Base-by-base conservation (phyloP, 2,329 filamentous ascomycete genomes). In the Capronia epimyces region DNA sequence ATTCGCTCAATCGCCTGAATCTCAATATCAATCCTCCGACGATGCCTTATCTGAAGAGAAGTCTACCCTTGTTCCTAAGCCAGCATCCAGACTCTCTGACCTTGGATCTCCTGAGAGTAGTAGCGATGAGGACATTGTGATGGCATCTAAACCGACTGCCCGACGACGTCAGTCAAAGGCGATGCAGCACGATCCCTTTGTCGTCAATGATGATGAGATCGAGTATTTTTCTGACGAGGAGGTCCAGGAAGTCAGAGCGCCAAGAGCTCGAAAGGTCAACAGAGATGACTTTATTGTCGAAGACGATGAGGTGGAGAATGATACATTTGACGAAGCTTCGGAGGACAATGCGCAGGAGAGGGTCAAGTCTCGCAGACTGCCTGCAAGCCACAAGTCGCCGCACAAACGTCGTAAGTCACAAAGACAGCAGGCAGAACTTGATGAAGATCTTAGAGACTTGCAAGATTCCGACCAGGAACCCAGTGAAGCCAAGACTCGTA, bases 361-460 rank as follows among this genome's bases (percentile, higher is more conserved):
- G 2, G 21, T 9, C 13, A 46, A 43, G 7, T 25, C 31, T 8
- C 44, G 42, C 12, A 43, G 22, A 21, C 34, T 27, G 9, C 34
- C 43, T 15, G 20, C 32, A 22, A 50, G 25, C 10, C 41, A 41
- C 31, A 52, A 40, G 10, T 27, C 49, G 5, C 43, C 48, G 34
- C 32, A 49, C 40, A 21, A 34, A n/a, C 34, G 48, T 2, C 41
- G 16, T 2, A 42, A 48, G 37, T 55, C 46, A 21, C 45, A 45
- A 16, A 64, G 71, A 52, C 67, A 69, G 46, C 60, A 64, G 43
- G 61, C 69, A 16, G 73, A 75, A 52, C 53, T 75, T 1, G 65
- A 71, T 31, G 71, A 73, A 44, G 73, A 75, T 54, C 58, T 75
- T 3, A 63, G 67, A 44, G 70, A 71, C 50, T 64, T 75, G 3